Evolutionary conservation across 1,139 yeast species (phyloP).

Genomic region (Meyerozyma smithsonii): DNA sequence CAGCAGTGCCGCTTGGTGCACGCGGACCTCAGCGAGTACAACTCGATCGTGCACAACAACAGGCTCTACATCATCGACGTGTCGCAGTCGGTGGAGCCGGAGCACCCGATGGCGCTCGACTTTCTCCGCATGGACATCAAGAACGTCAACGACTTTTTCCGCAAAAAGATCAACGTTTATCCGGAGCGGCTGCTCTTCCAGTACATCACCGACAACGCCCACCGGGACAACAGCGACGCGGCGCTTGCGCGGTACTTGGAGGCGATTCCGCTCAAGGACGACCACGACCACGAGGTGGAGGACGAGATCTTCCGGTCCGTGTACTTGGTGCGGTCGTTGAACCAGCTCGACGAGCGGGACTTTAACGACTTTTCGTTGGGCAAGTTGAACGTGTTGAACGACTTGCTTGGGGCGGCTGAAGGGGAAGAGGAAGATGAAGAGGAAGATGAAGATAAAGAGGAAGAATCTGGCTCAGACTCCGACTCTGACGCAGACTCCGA

Average conservation of each 20-base stretch:
- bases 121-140: conserved; percentile 96
- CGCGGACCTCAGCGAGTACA: conserved; percentile 96
- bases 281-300: conserved; percentile 49
- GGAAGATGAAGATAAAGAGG: conserved; percentile 13
- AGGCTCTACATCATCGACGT: conserved; percentile 89
- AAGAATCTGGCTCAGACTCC: conserved; percentile 22
- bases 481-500: conserved; percentile 12
- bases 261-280: conserved; percentile 48
- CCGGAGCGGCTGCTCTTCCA: conserved; percentile 80
- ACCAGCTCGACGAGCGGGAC: conserved; percentile 80
- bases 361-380: conserved; percentile 79
- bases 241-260: conserved; percentile 35
- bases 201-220: conserved; percentile 49
- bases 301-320: conserved; percentile 87
- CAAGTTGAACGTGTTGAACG: conserved; percentile 70
- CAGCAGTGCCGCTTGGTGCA: conserved; percentile 88
- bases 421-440: conserved; percentile 17
- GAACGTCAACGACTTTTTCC: conserved; percentile 86
- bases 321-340: conserved; percentile 74
- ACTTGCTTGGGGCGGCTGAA: conserved; percentile 39
- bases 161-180: conserved; percentile 67
- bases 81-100: conserved; percentile 96
- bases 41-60: conserved; percentile 79
- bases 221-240: conserved; percentile 38
- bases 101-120: conserved; percentile 94